A percentile compares a stretch with the other conserved stretches of the same genome.
phyloP scores from a whole-genome alignment of 257 asterid species.

The Solanum ossicruentum region DNA sequence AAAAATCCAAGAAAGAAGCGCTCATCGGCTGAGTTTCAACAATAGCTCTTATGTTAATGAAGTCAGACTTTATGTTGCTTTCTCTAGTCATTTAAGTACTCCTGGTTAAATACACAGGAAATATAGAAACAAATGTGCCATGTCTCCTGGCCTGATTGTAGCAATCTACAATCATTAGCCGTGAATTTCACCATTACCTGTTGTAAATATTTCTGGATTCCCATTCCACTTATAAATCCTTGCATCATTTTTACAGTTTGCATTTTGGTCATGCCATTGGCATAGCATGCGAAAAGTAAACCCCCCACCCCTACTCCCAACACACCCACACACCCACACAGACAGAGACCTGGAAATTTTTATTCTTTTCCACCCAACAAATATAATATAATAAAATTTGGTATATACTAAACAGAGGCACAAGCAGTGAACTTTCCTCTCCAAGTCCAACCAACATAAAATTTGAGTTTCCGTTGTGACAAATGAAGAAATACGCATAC shows the following conservation, averaged over 20 bases:
- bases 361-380: background rate
- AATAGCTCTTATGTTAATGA: background rate
- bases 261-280: background rate
- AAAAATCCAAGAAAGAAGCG: conserved; percentile 24
- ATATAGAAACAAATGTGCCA: background rate
- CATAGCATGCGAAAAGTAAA: background rate
- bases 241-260: background rate
- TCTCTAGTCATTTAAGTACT: background rate
- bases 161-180: background rate
- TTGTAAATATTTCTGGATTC: background rate
- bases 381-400: background rate
- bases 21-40: background rate
- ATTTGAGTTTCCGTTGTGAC: background rate
- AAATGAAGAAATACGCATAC: background rate
- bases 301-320: background rate
- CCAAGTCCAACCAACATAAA: background rate
- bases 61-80: background rate
- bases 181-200: background rate
- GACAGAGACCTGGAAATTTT: background rate
- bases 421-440: background rate
- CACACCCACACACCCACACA: too few relatives aligned
- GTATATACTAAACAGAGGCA: background rate
- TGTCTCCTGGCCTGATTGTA: background rate
- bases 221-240: background rate
- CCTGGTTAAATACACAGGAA: background rate